These are phyloP conservation scores for Metarhizium robertsii DNA, from an alignment of 2,329 filamentous ascomycete species.

Conservation along the genomic window DNA sequence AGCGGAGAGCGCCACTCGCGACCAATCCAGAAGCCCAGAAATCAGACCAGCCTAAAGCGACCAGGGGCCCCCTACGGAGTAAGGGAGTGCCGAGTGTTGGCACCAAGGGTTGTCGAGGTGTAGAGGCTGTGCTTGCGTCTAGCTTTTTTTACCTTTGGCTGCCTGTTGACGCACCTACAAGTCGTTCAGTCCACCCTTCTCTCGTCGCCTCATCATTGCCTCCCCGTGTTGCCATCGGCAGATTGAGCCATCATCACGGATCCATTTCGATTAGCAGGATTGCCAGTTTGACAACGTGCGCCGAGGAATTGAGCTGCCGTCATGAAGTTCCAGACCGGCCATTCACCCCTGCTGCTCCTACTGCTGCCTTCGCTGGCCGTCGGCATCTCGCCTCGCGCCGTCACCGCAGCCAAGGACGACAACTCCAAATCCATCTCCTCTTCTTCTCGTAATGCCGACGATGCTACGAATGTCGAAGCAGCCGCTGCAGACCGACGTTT, in stretches of 20 bases:
- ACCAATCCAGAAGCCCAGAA: not conserved
- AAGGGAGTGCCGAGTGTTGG: not conserved
- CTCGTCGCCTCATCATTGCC: not conserved
- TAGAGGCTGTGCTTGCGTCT: not conserved
- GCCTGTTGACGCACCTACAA: too few species aligned
- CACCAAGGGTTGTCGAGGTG: not conserved
- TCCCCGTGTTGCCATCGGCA: not conserved
- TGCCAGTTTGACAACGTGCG: not conserved
- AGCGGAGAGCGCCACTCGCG: not conserved
- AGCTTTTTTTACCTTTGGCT: not conserved
- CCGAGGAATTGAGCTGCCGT: slow-evolving; percentile 12
- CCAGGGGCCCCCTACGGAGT: not conserved
- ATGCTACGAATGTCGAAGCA: slow-evolving; percentile 15
- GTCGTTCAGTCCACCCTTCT: not conserved
- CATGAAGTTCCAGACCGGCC: slow-evolving; percentile 51
- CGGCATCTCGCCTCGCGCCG: slow-evolving; percentile 27
- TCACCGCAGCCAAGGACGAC: slow-evolving; percentile 11
- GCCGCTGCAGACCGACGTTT: slow-evolving; percentile 23
- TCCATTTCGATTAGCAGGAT: not conserved
- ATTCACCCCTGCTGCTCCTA: slow-evolving; percentile 49
- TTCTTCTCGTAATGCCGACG: slow-evolving; percentile 16
- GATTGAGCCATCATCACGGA: not conserved
- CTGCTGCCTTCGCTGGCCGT: slow-evolving; percentile 47
- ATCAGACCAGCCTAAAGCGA: not conserved
- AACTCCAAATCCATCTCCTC: slow-evolving; percentile 12